Base-by-base conservation (phyloP, 805 yeast genomes). In the Myxozyma udenii region DNA sequence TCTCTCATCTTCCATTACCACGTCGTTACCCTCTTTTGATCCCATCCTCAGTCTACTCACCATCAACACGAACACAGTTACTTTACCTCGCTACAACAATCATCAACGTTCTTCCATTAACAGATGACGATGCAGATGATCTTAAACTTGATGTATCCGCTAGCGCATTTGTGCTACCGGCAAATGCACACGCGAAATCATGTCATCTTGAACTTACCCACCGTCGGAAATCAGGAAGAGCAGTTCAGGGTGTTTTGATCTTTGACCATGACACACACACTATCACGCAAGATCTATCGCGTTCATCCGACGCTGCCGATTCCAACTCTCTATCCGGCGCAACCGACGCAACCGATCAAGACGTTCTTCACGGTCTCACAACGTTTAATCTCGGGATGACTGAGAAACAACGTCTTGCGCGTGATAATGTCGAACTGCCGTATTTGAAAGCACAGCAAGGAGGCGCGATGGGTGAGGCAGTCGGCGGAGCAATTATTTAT, bases 361-460 rank as follows among this genome's bases (percentile, higher is more conserved):
- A 77, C 14, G 63, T 84, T 50, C 71, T 91, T 43, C 78, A 82
- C 56, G 87, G 76, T 35, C 73, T 93, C 61, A 87, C 98, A 0
- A 93, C 98, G 0, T 91, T 91, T 73, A 90, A 90, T 60, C 72
- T 91, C 49, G 75, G 81, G 5, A 85, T 95, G 0, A 84, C 83
- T 5, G 78, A 78, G 2, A 84, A 80, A 61, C 97, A 93, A 65
- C 82, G 78, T 56, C 64, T 75, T 41, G 96, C 95, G 0, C 79
- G 81, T 54, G 95, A 87, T 23, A 82, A 85, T 55, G 96, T 93
- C 2, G 95, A 85, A 43, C 73, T 91, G 53, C 98, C 98, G n/a
- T 91, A 75, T 67, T 71, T 91, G 73, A 86, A 85, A 58, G 98
- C 98, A 0, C 98, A 91, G 64, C 74, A 78, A 51, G 57, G 66